phyloP scores from a whole-genome alignment of 352 stramenopile genomes.

The Globisporangium megalacanthum region DNA sequence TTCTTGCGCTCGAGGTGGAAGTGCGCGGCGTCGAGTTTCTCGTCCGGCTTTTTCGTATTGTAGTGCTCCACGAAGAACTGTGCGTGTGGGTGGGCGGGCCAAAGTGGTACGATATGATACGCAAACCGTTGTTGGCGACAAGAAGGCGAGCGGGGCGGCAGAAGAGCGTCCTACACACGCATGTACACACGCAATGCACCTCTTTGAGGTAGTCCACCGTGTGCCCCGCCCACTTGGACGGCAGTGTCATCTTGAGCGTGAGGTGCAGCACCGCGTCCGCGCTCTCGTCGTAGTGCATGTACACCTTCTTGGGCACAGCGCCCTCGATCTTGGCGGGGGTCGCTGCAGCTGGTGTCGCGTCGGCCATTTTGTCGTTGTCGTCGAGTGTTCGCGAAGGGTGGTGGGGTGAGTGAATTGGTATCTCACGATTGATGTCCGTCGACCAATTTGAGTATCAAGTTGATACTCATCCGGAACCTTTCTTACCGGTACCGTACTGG shows the following conservation, averaged over 20 bases:
- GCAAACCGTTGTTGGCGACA: neutral
- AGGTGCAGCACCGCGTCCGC: constrained; percentile 49
- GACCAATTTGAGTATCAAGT: no score
- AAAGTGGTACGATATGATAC: neutral
- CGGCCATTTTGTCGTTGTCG: neutral
- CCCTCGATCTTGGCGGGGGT: constrained; percentile 63
- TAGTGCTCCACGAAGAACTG: constrained; percentile 90
- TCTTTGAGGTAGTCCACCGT: constrained; percentile 80
- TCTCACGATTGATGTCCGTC: no score
- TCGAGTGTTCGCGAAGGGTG: neutral
- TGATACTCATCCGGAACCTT: no score
- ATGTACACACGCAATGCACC: constrained; percentile 23
- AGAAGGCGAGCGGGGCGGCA: no score
- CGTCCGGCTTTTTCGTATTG: constrained; percentile 84
- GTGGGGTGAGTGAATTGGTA: no score
- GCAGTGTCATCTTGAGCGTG: constrained; percentile 86
- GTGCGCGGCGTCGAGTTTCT: constrained; percentile 37
- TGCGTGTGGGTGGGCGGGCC: no score
- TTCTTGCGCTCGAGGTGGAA: constrained; percentile 77
- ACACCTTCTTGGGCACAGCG: constrained; percentile 83
- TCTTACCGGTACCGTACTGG: no score
- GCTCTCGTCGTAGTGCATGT: constrained; percentile 84
- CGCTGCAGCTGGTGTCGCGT: constrained; percentile 23
- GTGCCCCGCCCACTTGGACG: constrained; percentile 80
- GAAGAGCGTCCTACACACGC: neutral